Conservation (phyloP, 2,329 filamentous ascomycete species). For the Ilyonectria destructans region DNA sequence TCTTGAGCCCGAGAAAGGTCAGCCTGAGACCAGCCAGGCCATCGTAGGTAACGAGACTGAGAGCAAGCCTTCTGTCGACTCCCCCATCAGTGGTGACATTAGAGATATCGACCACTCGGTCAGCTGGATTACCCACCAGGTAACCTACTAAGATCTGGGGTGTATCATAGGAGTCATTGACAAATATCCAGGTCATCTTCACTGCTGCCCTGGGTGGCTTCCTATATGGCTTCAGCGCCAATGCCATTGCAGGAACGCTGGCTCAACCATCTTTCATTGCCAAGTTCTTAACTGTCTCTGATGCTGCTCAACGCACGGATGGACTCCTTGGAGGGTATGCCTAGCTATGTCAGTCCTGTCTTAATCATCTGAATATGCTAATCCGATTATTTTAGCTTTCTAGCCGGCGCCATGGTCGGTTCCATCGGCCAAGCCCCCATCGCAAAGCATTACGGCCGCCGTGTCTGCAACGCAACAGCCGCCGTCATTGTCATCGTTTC, state of each 20-base stretch:
- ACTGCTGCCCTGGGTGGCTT: constrained; percentile 37
- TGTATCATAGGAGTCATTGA: not conserved
- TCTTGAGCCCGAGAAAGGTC: constrained; percentile 20
- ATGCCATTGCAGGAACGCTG: constrained; percentile 40
- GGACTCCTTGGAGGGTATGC: constrained; percentile 28
- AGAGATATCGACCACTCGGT: constrained; percentile 27
- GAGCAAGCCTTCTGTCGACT: constrained; percentile 28
- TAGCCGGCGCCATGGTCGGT: constrained; percentile 34
- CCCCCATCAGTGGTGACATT: constrained; percentile 19
- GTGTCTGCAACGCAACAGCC: constrained; percentile 30
- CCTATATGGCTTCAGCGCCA: constrained; percentile 36
- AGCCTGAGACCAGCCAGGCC: constrained; percentile 25
- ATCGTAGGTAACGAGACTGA: constrained; percentile 11
- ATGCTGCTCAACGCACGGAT: constrained; percentile 32
- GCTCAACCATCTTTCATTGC: constrained; percentile 38
- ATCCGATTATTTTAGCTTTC: constrained; percentile 23
- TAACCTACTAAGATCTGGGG: not conserved
- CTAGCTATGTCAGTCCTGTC: not conserved
- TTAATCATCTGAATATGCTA: not conserved
- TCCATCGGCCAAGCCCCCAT: constrained; percentile 37
- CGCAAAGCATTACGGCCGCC: constrained; percentile 35
- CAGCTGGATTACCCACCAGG: constrained; percentile 38
- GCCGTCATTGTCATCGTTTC: constrained; percentile 31
- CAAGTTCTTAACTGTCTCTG: constrained; percentile 30
- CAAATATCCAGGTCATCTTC: constrained; percentile 30